Evolutionary conservation across 2,329 filamentous ascomycete genomes (phyloP), one percentile per base, ranked within the genome.

Genomic region (Ascochyta lentis): DNA sequence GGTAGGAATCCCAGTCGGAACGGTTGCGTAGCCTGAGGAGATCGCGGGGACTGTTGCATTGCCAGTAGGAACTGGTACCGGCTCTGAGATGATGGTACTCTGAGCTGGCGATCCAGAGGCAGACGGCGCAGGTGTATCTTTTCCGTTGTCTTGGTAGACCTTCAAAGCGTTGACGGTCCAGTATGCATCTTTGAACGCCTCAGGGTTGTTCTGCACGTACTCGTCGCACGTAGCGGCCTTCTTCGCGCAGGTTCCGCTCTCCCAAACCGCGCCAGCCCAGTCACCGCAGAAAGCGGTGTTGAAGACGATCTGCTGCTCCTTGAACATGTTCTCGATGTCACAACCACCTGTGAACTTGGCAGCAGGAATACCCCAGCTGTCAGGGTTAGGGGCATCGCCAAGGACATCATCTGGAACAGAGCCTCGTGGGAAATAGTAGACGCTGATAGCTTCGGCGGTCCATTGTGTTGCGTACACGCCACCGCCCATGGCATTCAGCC

Each of bases 201-300:
- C 68, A 0, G 92, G 89, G 74, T 93, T 90, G 64, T 83, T 79
- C 50, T 81, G 80, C 22, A 96, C 92, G 72, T 86, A 96, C 23
- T 86, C 84, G 26, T 87, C 71, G 79, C 93, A 96, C 0, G 86
- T 87, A 35, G 76, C 59, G 0, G 86, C 89, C 62, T 85, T 80
- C 37, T 82, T 76, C 1, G 81, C 77, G 74, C 90, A 93, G 39
- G 83, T 81, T 56, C 87, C 81, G 29, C 73, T 68, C 44, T 69
- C 67, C 88, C 89, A 96, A 31, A 87, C 85, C 2, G 37, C 54
- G n/a, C 65, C 65, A 7, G 92, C 92, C 92, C 92, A 96, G 69
- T 89, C 85, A 19, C 93, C 93, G 75, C 93, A 97, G 74, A 96
- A 91, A 6, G 89, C 90, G 0, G 88, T 95, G 77, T 94, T 86